A percentile compares a stretch with the other conserved stretches of the same genome.
phyloP scores from a whole-genome alignment of 2,329 filamentous ascomycete species.

The Canariomyces notabilis region DNA sequence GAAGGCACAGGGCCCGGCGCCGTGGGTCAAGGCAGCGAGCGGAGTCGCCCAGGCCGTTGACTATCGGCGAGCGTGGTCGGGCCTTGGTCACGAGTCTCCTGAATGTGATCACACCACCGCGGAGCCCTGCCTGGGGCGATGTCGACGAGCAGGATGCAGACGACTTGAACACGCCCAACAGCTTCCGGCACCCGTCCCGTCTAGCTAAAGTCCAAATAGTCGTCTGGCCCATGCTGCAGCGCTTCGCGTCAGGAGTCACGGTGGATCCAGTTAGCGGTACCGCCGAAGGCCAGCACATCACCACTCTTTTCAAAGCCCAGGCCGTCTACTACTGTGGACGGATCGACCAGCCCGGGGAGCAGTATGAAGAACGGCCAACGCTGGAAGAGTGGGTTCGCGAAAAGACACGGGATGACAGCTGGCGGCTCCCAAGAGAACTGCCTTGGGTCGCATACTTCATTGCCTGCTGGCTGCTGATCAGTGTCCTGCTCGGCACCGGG shows the following conservation, averaged over 20 bases:
- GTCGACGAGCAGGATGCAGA: not conserved
- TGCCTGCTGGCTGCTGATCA: not conserved
- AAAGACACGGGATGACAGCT: not conserved
- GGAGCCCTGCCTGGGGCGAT: not conserved
- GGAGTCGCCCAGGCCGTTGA: not conserved
- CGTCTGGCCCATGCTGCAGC: constrained; percentile 29
- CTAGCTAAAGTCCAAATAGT: constrained; percentile 30
- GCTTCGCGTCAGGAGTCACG: constrained; percentile 23
- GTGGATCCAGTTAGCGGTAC: constrained; percentile 3
- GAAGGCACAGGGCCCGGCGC: constrained; percentile 5
- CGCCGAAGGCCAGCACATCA: constrained; percentile 20
- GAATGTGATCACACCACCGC: not conserved
- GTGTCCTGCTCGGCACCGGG: not conserved
- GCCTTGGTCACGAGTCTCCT: not conserved
- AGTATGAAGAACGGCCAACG: constrained; percentile 15
- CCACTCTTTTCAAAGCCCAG: constrained; percentile 24
- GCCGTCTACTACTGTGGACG: constrained; percentile 30
- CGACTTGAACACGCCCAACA: not conserved
- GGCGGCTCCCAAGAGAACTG: not conserved
- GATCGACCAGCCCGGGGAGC: constrained; percentile 7
- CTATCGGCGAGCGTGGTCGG: not conserved
- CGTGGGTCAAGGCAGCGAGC: not conserved
- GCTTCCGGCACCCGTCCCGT: constrained; percentile 5
- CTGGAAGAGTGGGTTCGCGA: constrained; percentile 17
- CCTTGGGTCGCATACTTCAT: not conserved